These are phyloP conservation scores for Lachancea dasiensis DNA, from an alignment of 805 yeast species.

Conservation along the genomic window DNA sequence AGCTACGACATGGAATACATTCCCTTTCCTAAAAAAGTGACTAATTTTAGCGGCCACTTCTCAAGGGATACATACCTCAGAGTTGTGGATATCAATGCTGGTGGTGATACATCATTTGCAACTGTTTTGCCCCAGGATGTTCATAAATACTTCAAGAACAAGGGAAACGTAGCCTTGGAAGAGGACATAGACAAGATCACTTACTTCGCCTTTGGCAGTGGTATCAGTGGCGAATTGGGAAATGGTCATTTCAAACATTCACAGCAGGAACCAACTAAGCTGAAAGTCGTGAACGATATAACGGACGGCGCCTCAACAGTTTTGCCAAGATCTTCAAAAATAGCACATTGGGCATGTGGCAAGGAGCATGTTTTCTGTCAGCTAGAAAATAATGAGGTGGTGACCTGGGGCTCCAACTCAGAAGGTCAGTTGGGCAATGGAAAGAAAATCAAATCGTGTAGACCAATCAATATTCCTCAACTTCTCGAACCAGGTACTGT, in stretches of 20 bases:
- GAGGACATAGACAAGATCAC: slow-evolving; percentile 30
- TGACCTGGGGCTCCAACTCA: slow-evolving; percentile 81
- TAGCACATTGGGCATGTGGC: slow-evolving; percentile 55
- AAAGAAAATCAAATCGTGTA: slow-evolving; percentile 51
- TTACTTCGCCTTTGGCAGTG: slow-evolving; percentile 71
- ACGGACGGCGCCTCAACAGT: slow-evolving; percentile 34
- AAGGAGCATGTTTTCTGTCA: slow-evolving; percentile 58
- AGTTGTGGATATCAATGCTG: slow-evolving; percentile 56
- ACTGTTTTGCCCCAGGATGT: slow-evolving; percentile 33
- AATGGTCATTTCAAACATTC: slow-evolving; percentile 70
- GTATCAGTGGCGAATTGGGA: slow-evolving; percentile 82
- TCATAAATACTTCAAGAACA: slow-evolving; percentile 27
- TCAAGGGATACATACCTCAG: slow-evolving; percentile 39
- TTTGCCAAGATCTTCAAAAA: slow-evolving; percentile 38
- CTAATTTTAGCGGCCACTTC: slow-evolving; percentile 38
- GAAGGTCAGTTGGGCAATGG: slow-evolving; percentile 84
- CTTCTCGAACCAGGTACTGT: slow-evolving; percentile 48
- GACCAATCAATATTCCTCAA: slow-evolving; percentile 50
- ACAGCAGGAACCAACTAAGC: slow-evolving; percentile 56
- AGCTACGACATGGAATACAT: slow-evolving; percentile 58
- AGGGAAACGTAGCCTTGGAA: slow-evolving; percentile 17
- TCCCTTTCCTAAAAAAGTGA: slow-evolving; percentile 60
- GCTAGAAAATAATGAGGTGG: slow-evolving; percentile 56
- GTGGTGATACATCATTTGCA: slow-evolving; percentile 59
- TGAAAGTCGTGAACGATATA: slow-evolving; percentile 43